These are phyloP conservation scores for Gastrodia elata DNA, from an alignment of 106 monocot species.

Conservation along the genomic window DNA sequence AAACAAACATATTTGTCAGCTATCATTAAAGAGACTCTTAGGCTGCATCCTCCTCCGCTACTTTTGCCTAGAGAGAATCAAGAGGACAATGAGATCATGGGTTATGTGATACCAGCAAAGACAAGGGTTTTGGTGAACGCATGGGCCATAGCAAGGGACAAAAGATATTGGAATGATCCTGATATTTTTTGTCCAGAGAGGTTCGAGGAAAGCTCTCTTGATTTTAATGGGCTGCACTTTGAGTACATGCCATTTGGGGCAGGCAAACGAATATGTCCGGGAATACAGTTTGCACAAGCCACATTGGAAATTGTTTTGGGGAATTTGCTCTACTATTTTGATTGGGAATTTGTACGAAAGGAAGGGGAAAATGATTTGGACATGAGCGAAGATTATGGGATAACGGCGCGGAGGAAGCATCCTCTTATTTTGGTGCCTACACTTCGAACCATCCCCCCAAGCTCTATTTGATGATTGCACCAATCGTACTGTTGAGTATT, in stretches of 20 bases:
- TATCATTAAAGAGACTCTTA: constrained; percentile 11
- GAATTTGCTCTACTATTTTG: constrained; percentile 6
- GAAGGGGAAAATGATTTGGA: constrained; percentile 5
- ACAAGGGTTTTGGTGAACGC: constrained; percentile 4
- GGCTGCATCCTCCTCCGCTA: constrained; percentile 13
- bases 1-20: neutral
- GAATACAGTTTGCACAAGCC: constrained; percentile 2
- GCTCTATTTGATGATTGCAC: too few species aligned
- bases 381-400: constrained; percentile 7
- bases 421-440: neutral
- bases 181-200: constrained; percentile 11
- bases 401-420: neutral
- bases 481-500: too few species aligned
- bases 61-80: constrained; percentile 4
- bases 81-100: neutral
- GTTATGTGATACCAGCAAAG: constrained; percentile 8
- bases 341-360: constrained; percentile 6
- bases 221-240: neutral
- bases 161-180: constrained; percentile 7
- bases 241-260: constrained; percentile 11
- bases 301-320: constrained; percentile 6
- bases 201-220: constrained; percentile 1
- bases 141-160: constrained; percentile 14
- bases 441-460: too few species aligned
- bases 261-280: constrained; percentile 10